A percentile compares a stretch with the other conserved stretches of the same genome.
Evolutionary conservation across 345 rosid genomes (phyloP).

Genomic region (thale cress (Arabidopsis thaliana)): DNA sequence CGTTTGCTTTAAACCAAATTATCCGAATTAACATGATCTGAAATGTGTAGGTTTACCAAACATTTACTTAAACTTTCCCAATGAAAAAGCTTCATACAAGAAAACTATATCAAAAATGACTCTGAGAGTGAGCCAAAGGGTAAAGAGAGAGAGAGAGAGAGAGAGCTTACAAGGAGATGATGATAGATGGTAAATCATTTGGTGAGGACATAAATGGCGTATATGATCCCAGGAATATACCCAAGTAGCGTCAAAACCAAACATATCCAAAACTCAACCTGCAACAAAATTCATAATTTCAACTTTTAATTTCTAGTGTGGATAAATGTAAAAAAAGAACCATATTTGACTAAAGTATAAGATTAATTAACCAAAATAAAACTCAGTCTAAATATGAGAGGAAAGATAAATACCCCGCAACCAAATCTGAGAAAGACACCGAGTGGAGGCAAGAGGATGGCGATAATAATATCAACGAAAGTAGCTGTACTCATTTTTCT

Average conservation of each 20-base stretch:
- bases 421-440: slow-evolving; percentile 90
- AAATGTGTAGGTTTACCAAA: neutral
- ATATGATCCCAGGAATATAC: slow-evolving; percentile 80
- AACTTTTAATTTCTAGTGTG: neutral
- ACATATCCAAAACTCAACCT: slow-evolving; percentile 94
- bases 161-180: slow-evolving; percentile 38
- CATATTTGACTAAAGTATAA: neutral
- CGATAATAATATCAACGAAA: slow-evolving; percentile 72
- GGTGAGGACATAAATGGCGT: slow-evolving; percentile 75
- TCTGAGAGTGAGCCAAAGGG: neutral
- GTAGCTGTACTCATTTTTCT: slow-evolving; percentile 56
- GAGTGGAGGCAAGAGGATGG: slow-evolving; percentile 89
- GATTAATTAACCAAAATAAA: neutral
- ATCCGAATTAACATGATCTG: neutral
- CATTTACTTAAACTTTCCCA: neutral
- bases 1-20: too few relatives aligned
- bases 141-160: slow-evolving; percentile 14
- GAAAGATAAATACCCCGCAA: slow-evolving; percentile 53
- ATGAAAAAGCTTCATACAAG: neutral
- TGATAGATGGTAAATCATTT: slow-evolving; percentile 50
- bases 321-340: neutral
- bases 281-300: slow-evolving; percentile 5
- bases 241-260: slow-evolving; percentile 70
- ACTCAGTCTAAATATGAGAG: neutral
- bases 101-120: neutral